phyloP scores from a whole-genome alignment of 2,329 filamentous ascomycete species.

The Ophiostoma populinum region DNA sequence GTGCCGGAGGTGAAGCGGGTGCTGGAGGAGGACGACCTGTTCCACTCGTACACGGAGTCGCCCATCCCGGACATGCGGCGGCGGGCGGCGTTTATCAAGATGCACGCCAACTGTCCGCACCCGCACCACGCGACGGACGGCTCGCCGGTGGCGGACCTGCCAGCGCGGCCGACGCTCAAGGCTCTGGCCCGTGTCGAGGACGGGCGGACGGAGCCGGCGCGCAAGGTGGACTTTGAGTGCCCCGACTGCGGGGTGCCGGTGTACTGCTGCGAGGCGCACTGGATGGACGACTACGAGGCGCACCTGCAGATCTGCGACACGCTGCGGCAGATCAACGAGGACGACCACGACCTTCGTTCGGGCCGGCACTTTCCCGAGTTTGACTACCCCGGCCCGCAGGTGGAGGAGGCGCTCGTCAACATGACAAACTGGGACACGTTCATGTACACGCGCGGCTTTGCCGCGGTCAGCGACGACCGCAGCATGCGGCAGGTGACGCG shows the following conservation, averaged over 20 bases:
- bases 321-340: conserved; percentile 85
- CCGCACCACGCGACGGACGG: conserved; percentile 61
- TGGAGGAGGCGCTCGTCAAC: conserved; percentile 86
- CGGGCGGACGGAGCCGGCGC: conserved; percentile 41
- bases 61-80: conserved; percentile 76
- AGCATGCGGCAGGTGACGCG: conserved; percentile 86
- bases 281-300: conserved; percentile 86
- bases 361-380: conserved; percentile 90
- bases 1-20: conserved; percentile 11
- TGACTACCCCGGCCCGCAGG: conserved; percentile 71
- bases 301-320: conserved; percentile 89
- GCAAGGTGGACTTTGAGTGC: conserved; percentile 84
- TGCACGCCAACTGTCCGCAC: conserved; percentile 88
- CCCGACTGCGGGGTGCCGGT: conserved; percentile 90
- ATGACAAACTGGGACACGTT: conserved; percentile 99
- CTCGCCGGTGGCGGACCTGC: conserved; percentile 24
- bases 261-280: conserved; percentile 87
- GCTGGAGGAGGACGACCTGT: conserved; percentile 64
- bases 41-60: conserved; percentile 80
- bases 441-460: conserved; percentile 79
- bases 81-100: conserved; percentile 77
- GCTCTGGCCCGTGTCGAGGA: conserved; percentile 17
- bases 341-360: conserved; percentile 85
- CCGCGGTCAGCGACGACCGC: conserved; percentile 78
- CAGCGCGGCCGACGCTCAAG: conserved; percentile 6